Percentiles rank a stretch among this genome's conserved stretches.
phyloP scores from a whole-genome alignment of 225 moss, liverwort and hornwort genomes.

The Rhytidiadelphus loreus region DNA sequence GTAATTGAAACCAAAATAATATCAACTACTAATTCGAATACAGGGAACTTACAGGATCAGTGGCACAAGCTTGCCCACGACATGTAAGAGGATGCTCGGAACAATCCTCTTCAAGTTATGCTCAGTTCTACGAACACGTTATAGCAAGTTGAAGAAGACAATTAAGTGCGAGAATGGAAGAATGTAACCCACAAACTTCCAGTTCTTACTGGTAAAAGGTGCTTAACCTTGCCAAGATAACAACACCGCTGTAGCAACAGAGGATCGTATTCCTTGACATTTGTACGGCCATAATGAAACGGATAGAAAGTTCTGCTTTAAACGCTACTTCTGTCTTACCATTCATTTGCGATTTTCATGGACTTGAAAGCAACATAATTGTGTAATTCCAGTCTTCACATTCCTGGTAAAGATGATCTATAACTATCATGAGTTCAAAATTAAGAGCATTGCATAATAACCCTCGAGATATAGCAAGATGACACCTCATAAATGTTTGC shows the following conservation, averaged over 20 bases:
- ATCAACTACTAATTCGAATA: background rate
- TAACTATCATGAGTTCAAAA: background rate
- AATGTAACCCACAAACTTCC: constrained; percentile 1
- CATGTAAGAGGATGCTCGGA: background rate
- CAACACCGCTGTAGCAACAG: background rate
- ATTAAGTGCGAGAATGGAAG: background rate
- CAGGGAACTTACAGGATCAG: background rate
- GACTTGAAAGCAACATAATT: background rate
- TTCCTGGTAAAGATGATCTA: background rate
- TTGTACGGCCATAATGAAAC: background rate
- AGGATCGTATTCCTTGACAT: background rate
- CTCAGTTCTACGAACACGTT: background rate
- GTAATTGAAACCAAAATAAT: constrained; percentile 4
- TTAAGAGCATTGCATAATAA: background rate
- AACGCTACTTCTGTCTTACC: background rate
- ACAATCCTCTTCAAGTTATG: background rate
- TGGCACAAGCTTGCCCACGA: background rate
- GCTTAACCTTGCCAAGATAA: constrained; percentile 2
- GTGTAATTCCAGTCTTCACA: background rate
- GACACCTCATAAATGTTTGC: background rate
- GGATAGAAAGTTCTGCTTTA: background rate
- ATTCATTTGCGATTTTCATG: background rate
- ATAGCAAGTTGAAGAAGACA: constrained; percentile 1
- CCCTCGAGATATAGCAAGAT: background rate
- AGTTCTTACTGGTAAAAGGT: background rate